Evolutionary conservation across 2,329 filamentous ascomycete species (phyloP).

Genomic region (Sclerotinia subarctica): DNA sequence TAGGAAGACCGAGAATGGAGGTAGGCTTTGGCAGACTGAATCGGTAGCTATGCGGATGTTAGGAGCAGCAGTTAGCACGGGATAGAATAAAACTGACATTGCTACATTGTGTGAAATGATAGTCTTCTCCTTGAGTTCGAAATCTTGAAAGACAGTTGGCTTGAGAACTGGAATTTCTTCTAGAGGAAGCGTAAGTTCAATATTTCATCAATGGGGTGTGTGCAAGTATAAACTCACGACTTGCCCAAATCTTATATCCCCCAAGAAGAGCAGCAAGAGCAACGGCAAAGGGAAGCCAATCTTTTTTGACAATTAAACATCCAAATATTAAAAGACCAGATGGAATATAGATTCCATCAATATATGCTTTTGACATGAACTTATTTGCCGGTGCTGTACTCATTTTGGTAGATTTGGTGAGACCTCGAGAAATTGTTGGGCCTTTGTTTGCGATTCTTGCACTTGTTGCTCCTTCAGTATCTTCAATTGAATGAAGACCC

Average conservation of each 20-base stretch:
- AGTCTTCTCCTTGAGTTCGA: slow-evolving; percentile 91
- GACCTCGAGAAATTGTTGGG: slow-evolving; percentile 26
- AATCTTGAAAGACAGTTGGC: slow-evolving; percentile 84
- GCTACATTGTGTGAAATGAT: slow-evolving; percentile 97
- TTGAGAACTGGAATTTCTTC: slow-evolving; percentile 80
- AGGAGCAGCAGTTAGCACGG: background rate
- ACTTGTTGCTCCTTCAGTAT: background rate
- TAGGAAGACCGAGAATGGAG: slow-evolving; percentile 89
- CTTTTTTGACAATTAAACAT: slow-evolving; percentile 71
- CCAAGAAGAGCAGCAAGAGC: slow-evolving; percentile 64
- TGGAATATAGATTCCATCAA: slow-evolving; percentile 81
- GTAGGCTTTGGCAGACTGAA: slow-evolving; percentile 76
- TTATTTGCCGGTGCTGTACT: slow-evolving; percentile 21
- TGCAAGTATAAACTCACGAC: slow-evolving; percentile 53
- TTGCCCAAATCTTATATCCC: slow-evolving; percentile 67
- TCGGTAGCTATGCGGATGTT: slow-evolving; percentile 65
- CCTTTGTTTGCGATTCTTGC: slow-evolving; percentile 1
- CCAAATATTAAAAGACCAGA: slow-evolving; percentile 75
- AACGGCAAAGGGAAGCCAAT: slow-evolving; percentile 71
- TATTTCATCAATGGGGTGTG: background rate
- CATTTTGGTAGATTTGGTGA: slow-evolving; percentile 21
- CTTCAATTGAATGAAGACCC: background rate
- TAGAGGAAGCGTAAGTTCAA: slow-evolving; percentile 40
- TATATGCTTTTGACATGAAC: slow-evolving; percentile 54
- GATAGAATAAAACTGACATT: slow-evolving; percentile 56